Percentiles rank a stretch among this genome's conserved stretches.
phyloP scores from a whole-genome alignment of 2,329 filamentous ascomycete genomes.

The Nemania abortiva region DNA sequence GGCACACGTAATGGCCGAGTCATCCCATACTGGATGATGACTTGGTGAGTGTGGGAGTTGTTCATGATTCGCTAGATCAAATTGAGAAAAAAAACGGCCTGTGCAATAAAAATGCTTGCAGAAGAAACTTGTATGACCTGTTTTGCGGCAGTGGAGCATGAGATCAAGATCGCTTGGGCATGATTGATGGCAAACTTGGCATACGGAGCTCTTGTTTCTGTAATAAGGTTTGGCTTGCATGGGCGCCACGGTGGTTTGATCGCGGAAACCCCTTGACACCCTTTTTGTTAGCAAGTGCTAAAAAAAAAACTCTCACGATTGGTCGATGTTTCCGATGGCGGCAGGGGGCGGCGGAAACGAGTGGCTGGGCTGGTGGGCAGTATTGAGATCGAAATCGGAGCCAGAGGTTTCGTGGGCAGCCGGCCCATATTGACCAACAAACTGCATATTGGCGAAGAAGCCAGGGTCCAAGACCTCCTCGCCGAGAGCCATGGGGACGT shows the following conservation, averaged over 20 bases:
- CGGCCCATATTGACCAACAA: background rate
- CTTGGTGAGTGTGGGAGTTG: constrained; percentile 8
- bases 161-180: too few relatives aligned
- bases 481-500: background rate
- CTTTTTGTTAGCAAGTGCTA: constrained; percentile 50
- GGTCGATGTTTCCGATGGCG: constrained; percentile 36
- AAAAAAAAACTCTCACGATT: constrained; percentile 52
- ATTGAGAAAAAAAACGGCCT: background rate
- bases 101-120: constrained; percentile 10
- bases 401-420: background rate
- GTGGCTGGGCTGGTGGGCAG: constrained; percentile 14
- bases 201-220: too few relatives aligned
- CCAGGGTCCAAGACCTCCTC: background rate
- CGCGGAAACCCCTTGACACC: too few relatives aligned
- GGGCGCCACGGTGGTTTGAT: too few relatives aligned
- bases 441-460: background rate
- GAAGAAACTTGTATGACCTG: background rate
- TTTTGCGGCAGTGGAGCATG: fast-evolving
- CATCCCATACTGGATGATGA: constrained; percentile 35
- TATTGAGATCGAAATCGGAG: too few relatives aligned
- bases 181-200: too few relatives aligned
- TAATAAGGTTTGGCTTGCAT: too few relatives aligned
- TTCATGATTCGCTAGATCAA: background rate
- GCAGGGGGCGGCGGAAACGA: constrained; percentile 27
- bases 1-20: constrained; percentile 27